Conservation (phyloP, 768 basidiomycete species). For the Termitomyces sp. region DNA sequence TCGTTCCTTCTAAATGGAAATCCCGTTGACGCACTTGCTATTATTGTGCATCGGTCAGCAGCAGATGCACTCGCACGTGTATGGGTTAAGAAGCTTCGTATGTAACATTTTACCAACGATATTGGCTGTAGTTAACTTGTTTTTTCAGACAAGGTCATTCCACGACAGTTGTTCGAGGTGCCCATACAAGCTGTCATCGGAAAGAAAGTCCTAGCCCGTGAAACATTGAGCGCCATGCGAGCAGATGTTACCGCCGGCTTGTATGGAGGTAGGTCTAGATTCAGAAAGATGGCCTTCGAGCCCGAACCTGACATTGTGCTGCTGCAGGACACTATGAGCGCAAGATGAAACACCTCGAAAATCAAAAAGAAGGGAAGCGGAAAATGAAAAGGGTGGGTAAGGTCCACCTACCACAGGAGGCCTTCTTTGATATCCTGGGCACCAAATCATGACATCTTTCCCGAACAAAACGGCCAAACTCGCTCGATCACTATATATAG, state of each 20-base stretch:
- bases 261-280: slow-evolving; percentile 64
- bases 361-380: slow-evolving; percentile 92
- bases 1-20: slow-evolving; percentile 85
- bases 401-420: slow-evolving; percentile 91
- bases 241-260: slow-evolving; percentile 93
- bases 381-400: slow-evolving; percentile 85
- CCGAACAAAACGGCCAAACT: background rate
- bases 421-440: slow-evolving; percentile 88
- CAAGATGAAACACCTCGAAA: slow-evolving; percentile 83
- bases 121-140: background rate
- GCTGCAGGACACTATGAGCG: slow-evolving; percentile 83
- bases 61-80: slow-evolving; percentile 70
- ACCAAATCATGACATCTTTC: slow-evolving; percentile 33
- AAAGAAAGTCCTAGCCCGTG: slow-evolving; percentile 82
- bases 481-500: slow-evolving; percentile 9
- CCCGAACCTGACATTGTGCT: background rate
- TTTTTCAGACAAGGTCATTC: slow-evolving; percentile 79
- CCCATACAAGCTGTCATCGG: slow-evolving; percentile 94
- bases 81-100: slow-evolving; percentile 95
- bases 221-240: slow-evolving; percentile 80
- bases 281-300: background rate
- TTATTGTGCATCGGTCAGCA: slow-evolving; percentile 83
- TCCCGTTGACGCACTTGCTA: slow-evolving; percentile 89
- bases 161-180: slow-evolving; percentile 89
- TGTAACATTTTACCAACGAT: slow-evolving; percentile 8